Base-by-base conservation (phyloP, 176 grass and related monocot genomes). In the Musa acuminata region DNA sequence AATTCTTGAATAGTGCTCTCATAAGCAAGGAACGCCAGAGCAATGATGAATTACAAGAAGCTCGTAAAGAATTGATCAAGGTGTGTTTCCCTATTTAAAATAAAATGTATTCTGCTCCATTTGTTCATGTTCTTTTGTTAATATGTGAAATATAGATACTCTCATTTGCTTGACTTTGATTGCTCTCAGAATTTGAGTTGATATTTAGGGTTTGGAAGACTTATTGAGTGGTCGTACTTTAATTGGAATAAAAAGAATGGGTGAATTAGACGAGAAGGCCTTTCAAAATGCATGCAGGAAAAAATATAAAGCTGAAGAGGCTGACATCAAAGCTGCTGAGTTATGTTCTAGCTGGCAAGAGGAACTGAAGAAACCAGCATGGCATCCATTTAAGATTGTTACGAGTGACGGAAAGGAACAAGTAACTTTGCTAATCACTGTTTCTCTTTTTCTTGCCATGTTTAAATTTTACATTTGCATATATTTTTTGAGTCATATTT, bases 231-330 rank as follows among this genome's bases (percentile, higher is more conserved):
- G 84, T 3, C 73, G 80, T 22, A 79, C 88, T 68, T 73, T 64
- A 63, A 91, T 98, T 51, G 94, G 94, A 68, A 84, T 93, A 54
- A 98, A 89, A 84, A 98, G 90, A 73, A 93, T 98, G 94, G 94
- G 90, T 2, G 87, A 98, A 77, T 78, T 93, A 3, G 82, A 98
- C 78, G 83, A 83, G 23, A 93, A 81, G 65, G 85, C 90, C 67
- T 98, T 98, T 64, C 59, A 83, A 62, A 84, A 80, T 76, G 90
- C 77, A 69, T 90, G 87, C 65, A 98, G 13, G 86, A 87, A 64
- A 54, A 84, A 81, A 68, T 91, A 78, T 19, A 67, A 78, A 14
- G 60, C 63, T 17, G 67, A 75, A 58, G 94, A 93, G 71, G 81
- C 81, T 5, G 80, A 90, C 21, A 17, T 60, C 0, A 91, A 60